Evolutionary conservation across 78 protist species (phyloP).

Genomic region (Polysphondylium violaceum): DNA sequence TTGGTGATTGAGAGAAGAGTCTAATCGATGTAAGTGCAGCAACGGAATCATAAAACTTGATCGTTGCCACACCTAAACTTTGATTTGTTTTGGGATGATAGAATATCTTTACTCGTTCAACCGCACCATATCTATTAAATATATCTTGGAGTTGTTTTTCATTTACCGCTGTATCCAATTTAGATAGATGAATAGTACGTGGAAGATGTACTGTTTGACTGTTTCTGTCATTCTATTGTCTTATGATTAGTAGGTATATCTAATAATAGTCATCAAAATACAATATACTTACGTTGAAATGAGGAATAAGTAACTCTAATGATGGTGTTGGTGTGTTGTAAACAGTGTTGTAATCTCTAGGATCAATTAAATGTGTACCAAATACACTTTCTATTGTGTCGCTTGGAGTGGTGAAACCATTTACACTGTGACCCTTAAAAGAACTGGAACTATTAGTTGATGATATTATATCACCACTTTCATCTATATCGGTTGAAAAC

Average conservation of each 20-base stretch:
- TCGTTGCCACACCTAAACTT: conserved; percentile 33
- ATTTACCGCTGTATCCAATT: background rate
- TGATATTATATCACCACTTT: background rate
- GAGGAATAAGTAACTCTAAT: background rate
- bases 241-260: background rate
- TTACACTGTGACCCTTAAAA: background rate
- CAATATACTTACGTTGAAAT: background rate
- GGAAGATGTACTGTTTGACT: conserved; percentile 2
- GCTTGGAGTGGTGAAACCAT: background rate
- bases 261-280: background rate
- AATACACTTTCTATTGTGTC: background rate
- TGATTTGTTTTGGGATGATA: background rate
- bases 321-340: background rate
- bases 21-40: background rate
- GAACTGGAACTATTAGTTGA: background rate
- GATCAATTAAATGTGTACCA: background rate
- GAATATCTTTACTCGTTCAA: conserved; percentile 11
- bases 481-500: background rate
- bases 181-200: conserved; percentile 3
- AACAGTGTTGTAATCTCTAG: background rate
- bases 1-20: conserved; percentile 5
- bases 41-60: background rate
- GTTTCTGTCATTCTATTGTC: conserved; percentile 20
- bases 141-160: background rate
- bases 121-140: conserved; percentile 10